Evolutionary conservation across 768 basidiomycete species (phyloP), one percentile per base, ranked within the genome.

Genomic region (Lentinula boryana): DNA sequence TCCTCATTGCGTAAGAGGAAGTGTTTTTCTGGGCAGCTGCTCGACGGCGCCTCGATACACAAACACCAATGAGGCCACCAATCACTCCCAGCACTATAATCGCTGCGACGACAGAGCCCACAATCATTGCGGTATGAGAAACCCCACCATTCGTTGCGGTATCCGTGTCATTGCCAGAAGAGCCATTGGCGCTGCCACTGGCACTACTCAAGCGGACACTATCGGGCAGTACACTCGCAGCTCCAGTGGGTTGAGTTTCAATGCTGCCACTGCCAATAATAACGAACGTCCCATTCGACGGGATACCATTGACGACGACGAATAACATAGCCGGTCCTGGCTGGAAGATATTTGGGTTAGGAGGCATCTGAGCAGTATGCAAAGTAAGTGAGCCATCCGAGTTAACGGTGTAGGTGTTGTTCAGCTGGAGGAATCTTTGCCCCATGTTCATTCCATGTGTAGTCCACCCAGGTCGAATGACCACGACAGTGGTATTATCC

Each of bases 401-500:
- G 69, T 91, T 84, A 60, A 93, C 89, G 0, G 85, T 89, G 76
- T 87, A 96, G 0, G 94, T 90, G 68, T 83, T 89, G 71, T 95
- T 88, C 58, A 97, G 83, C 74, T 95, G 86, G 60, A 95, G 67
- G 58, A 79, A 80, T 3, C 94, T 82, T 72, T 93, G 91, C 0
- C 89, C 89, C 88, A 91, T 92, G 75, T 90, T 92, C 89, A 91
- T 90, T 38, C 83, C 89, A 66, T 92, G 90, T 0, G 90, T 91
- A 3, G 90, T 86, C 77, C 88, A 91, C 0, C 95, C 95, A 4
- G 85, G 81, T n/a, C 96, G 90, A 31, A 89, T 76, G 62, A 98
- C 73, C 36, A 85, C 86, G 10, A 96, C 87, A 4, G 84, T 87
- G 9, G 89, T 83, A 67, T 87, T 88, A 53, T 81, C 84, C 0